Conservation (phyloP, 331 rosid species). For the Malus hybrid region DNA sequence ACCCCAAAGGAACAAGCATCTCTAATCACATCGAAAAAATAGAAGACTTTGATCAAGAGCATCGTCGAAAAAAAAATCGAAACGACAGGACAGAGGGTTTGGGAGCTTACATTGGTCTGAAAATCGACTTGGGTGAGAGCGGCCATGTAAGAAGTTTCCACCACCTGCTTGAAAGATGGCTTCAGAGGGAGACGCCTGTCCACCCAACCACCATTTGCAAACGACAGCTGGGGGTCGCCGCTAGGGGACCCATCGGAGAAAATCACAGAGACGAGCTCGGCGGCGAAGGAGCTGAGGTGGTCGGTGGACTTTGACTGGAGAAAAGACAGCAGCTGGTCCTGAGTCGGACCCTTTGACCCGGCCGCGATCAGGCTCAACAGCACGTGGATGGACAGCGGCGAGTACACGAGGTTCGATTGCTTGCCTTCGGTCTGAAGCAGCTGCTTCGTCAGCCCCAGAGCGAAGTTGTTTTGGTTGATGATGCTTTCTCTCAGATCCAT, state of each 20-base stretch:
- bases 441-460: no score
- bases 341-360: not conserved
- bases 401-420: no score
- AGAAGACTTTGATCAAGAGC: no score
- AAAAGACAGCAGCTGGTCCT: not conserved
- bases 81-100: not conserved
- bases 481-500: no score
- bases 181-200: slow-evolving; percentile 49
- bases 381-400: no score
- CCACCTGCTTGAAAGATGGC: slow-evolving; percentile 57
- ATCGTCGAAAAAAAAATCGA: not conserved
- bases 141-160: slow-evolving; percentile 41
- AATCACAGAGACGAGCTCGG: slow-evolving; percentile 48
- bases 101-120: slow-evolving; percentile 39
- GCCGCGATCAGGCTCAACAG: not conserved
- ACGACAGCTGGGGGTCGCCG: slow-evolving; percentile 70
- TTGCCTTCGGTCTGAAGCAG: no score
- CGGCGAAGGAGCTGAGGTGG: slow-evolving; percentile 25
- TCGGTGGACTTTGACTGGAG: not conserved
- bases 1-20: no score
- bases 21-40: no score
- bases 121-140: slow-evolving; percentile 53
- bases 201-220: slow-evolving; percentile 56
- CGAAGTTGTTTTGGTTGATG: no score
- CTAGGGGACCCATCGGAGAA: slow-evolving; percentile 41